These are phyloP conservation scores for Physaria fendleri DNA, from an alignment of 345 rosid species.

Conservation along the genomic window DNA sequence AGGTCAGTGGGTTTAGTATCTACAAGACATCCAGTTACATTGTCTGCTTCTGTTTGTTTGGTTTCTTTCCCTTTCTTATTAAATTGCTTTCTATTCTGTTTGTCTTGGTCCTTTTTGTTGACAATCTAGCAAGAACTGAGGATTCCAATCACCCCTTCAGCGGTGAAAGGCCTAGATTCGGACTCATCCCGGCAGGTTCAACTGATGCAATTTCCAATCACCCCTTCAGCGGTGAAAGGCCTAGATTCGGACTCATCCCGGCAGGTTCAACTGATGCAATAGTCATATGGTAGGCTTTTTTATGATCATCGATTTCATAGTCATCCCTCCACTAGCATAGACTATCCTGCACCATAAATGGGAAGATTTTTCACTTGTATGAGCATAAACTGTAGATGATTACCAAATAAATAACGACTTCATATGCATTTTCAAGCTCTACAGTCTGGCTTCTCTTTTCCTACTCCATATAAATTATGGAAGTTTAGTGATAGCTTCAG, in stretches of 20 bases:
- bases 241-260: slow-evolving; percentile 83
- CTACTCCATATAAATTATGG: background rate
- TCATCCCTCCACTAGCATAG: background rate
- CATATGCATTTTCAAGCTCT: background rate
- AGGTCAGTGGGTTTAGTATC: slow-evolving; percentile 36
- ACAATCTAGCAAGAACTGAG: slow-evolving; percentile 34
- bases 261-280: slow-evolving; percentile 94
- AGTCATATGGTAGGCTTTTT: slow-evolving; percentile 59
- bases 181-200: slow-evolving; percentile 92
- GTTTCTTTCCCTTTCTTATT: background rate
- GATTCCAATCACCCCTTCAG: slow-evolving; percentile 38
- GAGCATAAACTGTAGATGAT: background rate
- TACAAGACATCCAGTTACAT: background rate
- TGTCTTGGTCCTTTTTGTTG: slow-evolving; percentile 11
- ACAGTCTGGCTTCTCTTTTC: background rate
- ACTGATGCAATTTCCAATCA: slow-evolving; percentile 90
- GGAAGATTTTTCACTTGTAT: background rate
- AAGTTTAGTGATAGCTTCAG: background rate
- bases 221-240: slow-evolving; percentile 37
- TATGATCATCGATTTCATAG: background rate
- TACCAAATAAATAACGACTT: background rate
- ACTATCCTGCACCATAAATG: background rate
- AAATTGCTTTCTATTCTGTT: background rate
- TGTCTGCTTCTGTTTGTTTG: background rate
- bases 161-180: slow-evolving; percentile 53